Percentiles rank a stretch among this genome's conserved stretches.
Conservation (phyloP, 192 early-diverging fungal genomes). For the Coemansia erecta region DNA sequence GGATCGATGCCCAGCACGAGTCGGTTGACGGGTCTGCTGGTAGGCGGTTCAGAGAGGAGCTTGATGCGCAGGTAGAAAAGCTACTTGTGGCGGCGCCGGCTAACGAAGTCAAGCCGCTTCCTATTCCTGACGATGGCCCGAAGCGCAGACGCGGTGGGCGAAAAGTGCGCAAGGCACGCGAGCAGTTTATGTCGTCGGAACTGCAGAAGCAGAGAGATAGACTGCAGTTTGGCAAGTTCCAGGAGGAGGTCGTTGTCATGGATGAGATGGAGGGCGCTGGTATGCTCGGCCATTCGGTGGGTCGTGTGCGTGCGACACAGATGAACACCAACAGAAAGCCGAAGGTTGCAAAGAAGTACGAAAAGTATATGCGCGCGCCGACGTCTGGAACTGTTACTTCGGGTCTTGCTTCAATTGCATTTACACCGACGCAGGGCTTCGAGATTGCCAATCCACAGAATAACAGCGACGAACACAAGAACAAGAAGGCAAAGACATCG, state of each 20-base stretch:
- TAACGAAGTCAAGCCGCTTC: slow-evolving; percentile 84
- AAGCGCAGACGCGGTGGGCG: slow-evolving; percentile 91
- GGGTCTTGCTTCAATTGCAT: slow-evolving; percentile 86
- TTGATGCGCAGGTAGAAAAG: slow-evolving; percentile 86
- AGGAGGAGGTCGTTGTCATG: slow-evolving; percentile 82
- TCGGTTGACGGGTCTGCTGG: slow-evolving; percentile 75
- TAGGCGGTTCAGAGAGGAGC: slow-evolving; percentile 66
- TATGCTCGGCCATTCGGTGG: slow-evolving; percentile 72
- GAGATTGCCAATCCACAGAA: slow-evolving; percentile 83
- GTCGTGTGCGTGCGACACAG: slow-evolving; percentile 73
- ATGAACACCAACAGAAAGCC: slow-evolving; percentile 71
- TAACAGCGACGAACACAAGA: slow-evolving; percentile 41
- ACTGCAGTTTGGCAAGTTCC: slow-evolving; percentile 86
- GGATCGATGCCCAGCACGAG: slow-evolving; percentile 77
- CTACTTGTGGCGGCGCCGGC: slow-evolving; percentile 80
- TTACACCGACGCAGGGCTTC: slow-evolving; percentile 94
- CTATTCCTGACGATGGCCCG: slow-evolving; percentile 86
- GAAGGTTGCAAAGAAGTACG: slow-evolving; percentile 59
- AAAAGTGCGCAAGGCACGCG: slow-evolving; percentile 78
- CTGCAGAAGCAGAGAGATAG: slow-evolving; percentile 88
- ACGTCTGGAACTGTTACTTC: slow-evolving; percentile 55
- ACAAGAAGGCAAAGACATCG: slow-evolving; percentile 58
- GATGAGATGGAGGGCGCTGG: slow-evolving; percentile 88
- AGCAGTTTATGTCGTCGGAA: slow-evolving; percentile 80
- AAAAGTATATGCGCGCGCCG: slow-evolving; percentile 50